Evolutionary conservation across 2,329 filamentous ascomycete genomes (phyloP).

Genomic region (Fusarium poae): DNA sequence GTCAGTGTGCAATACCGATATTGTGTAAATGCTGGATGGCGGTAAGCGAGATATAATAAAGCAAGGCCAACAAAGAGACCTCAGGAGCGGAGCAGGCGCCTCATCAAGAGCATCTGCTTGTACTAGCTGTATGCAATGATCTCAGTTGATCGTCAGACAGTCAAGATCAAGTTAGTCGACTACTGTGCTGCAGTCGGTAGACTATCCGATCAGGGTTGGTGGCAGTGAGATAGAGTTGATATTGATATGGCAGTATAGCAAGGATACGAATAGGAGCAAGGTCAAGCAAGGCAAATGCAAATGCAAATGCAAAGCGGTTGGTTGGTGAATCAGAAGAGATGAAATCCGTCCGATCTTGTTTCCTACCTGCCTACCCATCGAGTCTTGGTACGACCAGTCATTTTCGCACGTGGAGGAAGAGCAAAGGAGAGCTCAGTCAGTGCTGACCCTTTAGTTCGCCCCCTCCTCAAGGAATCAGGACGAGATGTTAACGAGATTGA

Average conservation of each 20-base stretch:
- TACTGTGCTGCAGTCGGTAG: neutral
- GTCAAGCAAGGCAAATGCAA: neutral
- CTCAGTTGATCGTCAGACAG: conserved; percentile 22
- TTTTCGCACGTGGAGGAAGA: conserved; percentile 34
- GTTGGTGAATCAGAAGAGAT: conserved; percentile 19
- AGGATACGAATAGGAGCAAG: conserved; percentile 13
- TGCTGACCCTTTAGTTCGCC: neutral
- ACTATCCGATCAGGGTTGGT: conserved; percentile 1
- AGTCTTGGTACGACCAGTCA: conserved; percentile 17
- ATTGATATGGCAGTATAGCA: conserved; percentile 13
- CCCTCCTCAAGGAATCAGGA: neutral
- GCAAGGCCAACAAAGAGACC: conserved; percentile 16
- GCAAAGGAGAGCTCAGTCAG: neutral
- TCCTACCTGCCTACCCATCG: neutral
- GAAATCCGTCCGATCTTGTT: conserved; percentile 6
- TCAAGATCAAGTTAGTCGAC: conserved; percentile 1
- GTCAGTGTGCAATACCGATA: neutral
- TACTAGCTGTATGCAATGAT: conserved; percentile 7
- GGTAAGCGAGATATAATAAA: conserved; percentile 6
- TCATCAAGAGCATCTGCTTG: conserved; percentile 12
- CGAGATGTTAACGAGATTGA: neutral
- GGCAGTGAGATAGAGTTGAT: conserved; percentile 1
- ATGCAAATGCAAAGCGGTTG: conserved; percentile 1
- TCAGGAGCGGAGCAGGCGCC: conserved; percentile 14
- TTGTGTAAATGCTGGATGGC: conserved; percentile 7